Evolutionary conservation across 78 protist species (phyloP).

Genomic region (Paulinella micropora): DNA sequence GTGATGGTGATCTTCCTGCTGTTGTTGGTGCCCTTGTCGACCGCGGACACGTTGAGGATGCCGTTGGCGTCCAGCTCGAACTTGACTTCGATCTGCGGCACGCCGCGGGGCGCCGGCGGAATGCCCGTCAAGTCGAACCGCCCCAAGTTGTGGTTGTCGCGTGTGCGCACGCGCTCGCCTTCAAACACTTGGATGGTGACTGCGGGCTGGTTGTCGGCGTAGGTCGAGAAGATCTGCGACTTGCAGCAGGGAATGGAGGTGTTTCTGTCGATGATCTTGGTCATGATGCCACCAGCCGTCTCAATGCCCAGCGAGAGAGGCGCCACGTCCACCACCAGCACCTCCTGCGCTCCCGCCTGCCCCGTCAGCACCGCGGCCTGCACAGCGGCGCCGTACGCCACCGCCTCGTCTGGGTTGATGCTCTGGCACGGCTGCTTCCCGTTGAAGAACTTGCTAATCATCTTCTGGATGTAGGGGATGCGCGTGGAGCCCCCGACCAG

Average conservation of each 20-base stretch:
- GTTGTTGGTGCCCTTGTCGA: conserved; percentile 75
- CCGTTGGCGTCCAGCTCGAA: conserved; percentile 80
- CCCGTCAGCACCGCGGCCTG: conserved; percentile 47
- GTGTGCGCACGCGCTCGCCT: conserved; percentile 68
- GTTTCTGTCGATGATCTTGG: conserved; percentile 26
- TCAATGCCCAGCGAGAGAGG: conserved; percentile 67
- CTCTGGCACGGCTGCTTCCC: conserved; percentile 73
- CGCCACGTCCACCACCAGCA: conserved; percentile 42
- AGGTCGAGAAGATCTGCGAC: conserved; percentile 30
- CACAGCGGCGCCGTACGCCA: conserved; percentile 59
- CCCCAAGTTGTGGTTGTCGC: conserved; percentile 58
- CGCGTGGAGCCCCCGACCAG: conserved; percentile 96
- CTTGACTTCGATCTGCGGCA: conserved; percentile 82
- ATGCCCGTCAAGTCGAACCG: conserved; percentile 40
- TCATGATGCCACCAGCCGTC: conserved; percentile 49
- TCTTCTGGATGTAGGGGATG: conserved; percentile 85
- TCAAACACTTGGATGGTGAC: conserved; percentile 28
- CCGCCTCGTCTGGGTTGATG: conserved; percentile 52
- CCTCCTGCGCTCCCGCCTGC: conserved; percentile 2
- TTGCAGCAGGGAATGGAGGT: conserved; percentile 29
- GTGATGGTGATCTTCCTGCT: conserved; percentile 71
- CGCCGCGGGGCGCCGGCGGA: conserved; percentile 89
- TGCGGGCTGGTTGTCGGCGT: conserved; percentile 41
- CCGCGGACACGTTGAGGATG: conserved; percentile 79
- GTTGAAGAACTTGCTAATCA: conserved; percentile 80